A percentile compares a stretch with the other conserved stretches of the same genome.
Conservation (phyloP, 192 early-diverging fungal genomes). For the Funneliformis geosporum region DNA sequence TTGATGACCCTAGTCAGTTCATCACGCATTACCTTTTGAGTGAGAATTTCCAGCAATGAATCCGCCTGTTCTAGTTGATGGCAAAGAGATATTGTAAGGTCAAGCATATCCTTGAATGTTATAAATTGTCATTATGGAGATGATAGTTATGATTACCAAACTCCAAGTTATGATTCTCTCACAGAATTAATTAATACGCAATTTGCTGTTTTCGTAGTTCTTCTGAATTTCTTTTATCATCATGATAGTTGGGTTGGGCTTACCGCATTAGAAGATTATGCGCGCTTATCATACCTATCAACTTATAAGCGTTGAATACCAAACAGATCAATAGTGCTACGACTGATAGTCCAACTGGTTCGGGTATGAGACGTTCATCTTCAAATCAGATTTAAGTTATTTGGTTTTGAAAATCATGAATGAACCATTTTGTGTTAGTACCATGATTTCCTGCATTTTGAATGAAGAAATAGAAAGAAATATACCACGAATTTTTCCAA, state of each 20-base stretch:
- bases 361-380: conserved; percentile 65
- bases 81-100: conserved; percentile 78
- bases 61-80: conserved; percentile 79
- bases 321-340: conserved; percentile 58
- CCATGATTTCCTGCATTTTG: conserved; percentile 87
- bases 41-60: conserved; percentile 71
- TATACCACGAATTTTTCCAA: conserved; percentile 62
- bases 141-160: conserved; percentile 65
- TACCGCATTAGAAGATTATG: conserved; percentile 94
- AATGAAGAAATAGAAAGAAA: conserved; percentile 70
- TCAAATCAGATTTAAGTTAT: conserved; percentile 82
- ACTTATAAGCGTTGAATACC: conserved; percentile 81
- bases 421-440: conserved; percentile 78
- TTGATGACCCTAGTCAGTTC: conserved; percentile 90
- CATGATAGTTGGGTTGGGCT: conserved; percentile 71
- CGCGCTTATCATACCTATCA: conserved; percentile 98
- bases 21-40: conserved; percentile 82
- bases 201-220: conserved; percentile 93
- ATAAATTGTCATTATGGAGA: conserved; percentile 79
- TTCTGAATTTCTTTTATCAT: conserved; percentile 94
- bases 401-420: conserved; percentile 68
- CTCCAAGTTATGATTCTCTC: conserved; percentile 75
- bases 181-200: conserved; percentile 88
- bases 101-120: conserved; percentile 63
- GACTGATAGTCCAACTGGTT: conserved; percentile 42